These are phyloP conservation scores for Chloropicon primus DNA, from an alignment of 139 green algal genomes.

Conservation along the genomic window DNA sequence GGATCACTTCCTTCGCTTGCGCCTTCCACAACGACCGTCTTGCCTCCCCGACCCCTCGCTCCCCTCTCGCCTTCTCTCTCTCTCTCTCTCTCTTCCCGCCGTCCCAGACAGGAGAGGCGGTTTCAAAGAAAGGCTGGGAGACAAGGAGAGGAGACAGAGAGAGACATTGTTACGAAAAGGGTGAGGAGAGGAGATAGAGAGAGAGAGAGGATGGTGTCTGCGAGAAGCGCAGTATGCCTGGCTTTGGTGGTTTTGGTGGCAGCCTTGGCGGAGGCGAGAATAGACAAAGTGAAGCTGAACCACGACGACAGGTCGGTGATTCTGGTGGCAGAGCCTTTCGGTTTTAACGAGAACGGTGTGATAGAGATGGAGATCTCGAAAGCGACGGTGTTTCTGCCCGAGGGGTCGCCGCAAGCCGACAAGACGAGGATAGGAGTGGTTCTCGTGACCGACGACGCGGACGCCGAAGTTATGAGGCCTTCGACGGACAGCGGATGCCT, in stretches of 20 bases:
- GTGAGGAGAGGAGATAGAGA: too few relatives aligned
- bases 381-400: slow-evolving; percentile 23
- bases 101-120: too few relatives aligned
- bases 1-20: too few relatives aligned
- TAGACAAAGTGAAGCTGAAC: slow-evolving; percentile 10
- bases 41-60: too few relatives aligned
- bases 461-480: slow-evolving; percentile 31
- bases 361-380: slow-evolving; percentile 37
- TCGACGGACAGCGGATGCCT: slow-evolving; percentile 29
- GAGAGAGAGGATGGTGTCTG: neutral
- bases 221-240: neutral
- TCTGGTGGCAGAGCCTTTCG: slow-evolving; percentile 45
- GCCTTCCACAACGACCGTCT: too few relatives aligned
- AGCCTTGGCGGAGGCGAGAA: neutral
- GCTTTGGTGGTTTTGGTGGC: neutral
- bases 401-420: neutral
- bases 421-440: slow-evolving; percentile 34
- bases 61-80: too few relatives aligned
- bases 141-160: neutral
- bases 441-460: slow-evolving; percentile 41
- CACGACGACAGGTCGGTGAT: slow-evolving; percentile 42
- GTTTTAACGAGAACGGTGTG: slow-evolving; percentile 31
- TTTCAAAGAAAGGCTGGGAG: too few relatives aligned
- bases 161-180: too few relatives aligned
- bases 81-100: too few relatives aligned